phyloP scores from a whole-genome alignment of 2,329 filamentous ascomycete genomes.

The Exophiala sideris region DNA sequence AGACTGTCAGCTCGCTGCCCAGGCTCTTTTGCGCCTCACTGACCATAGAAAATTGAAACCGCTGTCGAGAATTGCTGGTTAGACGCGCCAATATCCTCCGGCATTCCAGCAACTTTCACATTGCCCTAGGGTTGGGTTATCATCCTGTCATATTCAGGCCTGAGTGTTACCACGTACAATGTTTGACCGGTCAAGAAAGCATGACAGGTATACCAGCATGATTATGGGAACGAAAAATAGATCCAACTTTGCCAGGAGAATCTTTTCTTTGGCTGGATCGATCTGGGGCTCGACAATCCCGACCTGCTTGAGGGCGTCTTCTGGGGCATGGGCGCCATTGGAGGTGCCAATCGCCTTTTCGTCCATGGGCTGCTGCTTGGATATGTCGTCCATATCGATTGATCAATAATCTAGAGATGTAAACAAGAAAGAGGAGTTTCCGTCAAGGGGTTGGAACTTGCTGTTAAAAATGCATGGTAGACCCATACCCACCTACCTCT shows the following conservation, averaged over 20 bases:
- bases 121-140: slow-evolving; percentile 37
- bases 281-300: slow-evolving; percentile 28
- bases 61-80: slow-evolving; percentile 44
- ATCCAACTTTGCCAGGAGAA: slow-evolving; percentile 49
- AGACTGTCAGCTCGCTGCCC: background rate
- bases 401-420: background rate
- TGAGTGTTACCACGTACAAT: slow-evolving; percentile 37
- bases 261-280: slow-evolving; percentile 46
- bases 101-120: slow-evolving; percentile 48
- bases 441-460: background rate
- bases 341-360: slow-evolving; percentile 4
- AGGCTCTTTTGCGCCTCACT: background rate
- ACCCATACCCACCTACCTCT: too few relatives aligned
- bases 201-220: slow-evolving; percentile 55
- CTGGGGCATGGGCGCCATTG: background rate
- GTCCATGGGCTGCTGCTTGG: slow-evolving; percentile 7
- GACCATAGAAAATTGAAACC: slow-evolving; percentile 48
- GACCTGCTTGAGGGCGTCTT: slow-evolving; percentile 6
- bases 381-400: slow-evolving; percentile 7
- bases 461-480: background rate
- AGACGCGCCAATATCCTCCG: slow-evolving; percentile 42
- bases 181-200: slow-evolving; percentile 55
- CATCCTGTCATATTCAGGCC: background rate
- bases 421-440: background rate
- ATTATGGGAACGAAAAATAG: slow-evolving; percentile 51